Evolutionary conservation across 192 early-diverging fungal genomes (phyloP), one percentile per base, ranked within the genome.

Genomic region (Anaeromyces robustus): DNA sequence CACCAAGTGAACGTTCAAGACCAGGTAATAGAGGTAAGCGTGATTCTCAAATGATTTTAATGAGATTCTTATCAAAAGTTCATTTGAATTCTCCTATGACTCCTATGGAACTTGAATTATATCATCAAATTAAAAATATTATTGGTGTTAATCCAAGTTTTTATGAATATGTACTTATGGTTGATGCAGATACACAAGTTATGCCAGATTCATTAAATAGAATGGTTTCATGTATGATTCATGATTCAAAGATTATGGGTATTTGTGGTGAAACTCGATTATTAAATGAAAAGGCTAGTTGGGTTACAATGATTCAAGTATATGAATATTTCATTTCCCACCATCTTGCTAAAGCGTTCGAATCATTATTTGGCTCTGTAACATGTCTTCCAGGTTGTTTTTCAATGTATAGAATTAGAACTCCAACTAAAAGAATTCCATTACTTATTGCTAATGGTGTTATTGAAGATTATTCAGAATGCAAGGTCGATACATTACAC

Each of bases 261-360:
- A 87, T 96, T 29, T 98, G 96, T 84, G 98, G 98, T 81, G 98
- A 99, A 84, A 99, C 98, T 9, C 89, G 88, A 82, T 87, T 99
- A 80, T 90, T 93, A 12, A 99, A 99, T 86, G 95, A 97, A 84
- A 93, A 95, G 83, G 88, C 92, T 78, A 94, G 95, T 29, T 98
- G 94, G 94, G 92, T 94, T 68, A 96, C 97, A 11, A 97, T 97
- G 96, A 98, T 99, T 87, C 97, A 98, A 83, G 97, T 99, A 34
- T 98, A 98, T 86, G 97, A 99, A 87, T 98, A 98, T 89, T 98
- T 94, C 86, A 97, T 98, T 83, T 94, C 93, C 39, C 97, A 98
- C 89, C 95, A 98, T 83, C 88, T 98, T 82, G 92, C 96, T 31
- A 98, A 98, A 85, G 95, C 97, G 5, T 98, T 98, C 81, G 97